Evolutionary conservation across 768 basidiomycete genomes (phyloP).

Genomic region (Auricularia cornea): DNA sequence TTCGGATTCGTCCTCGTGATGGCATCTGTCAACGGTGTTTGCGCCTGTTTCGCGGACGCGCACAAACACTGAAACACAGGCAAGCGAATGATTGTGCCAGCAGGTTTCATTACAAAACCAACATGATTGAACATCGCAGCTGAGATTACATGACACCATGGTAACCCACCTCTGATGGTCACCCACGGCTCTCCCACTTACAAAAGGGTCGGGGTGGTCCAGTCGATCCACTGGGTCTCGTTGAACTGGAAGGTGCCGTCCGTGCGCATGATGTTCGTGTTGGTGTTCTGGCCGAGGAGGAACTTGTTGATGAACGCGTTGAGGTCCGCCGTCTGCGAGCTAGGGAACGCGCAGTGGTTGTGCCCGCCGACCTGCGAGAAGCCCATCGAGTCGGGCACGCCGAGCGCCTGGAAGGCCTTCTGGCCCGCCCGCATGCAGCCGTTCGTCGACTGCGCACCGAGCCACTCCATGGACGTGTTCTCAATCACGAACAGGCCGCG

Average conservation of each 20-base stretch:
- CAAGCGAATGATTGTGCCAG: too few relatives aligned
- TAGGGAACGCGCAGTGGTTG: constrained; percentile 47
- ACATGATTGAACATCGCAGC: too few relatives aligned
- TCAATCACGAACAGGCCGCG: constrained; percentile 45
- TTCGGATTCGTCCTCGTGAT: too few relatives aligned
- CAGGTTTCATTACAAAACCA: too few relatives aligned
- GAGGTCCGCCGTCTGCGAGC: constrained; percentile 34
- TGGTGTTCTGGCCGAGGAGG: constrained; percentile 38
- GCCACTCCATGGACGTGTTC: constrained; percentile 49
- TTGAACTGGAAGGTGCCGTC: constrained; percentile 32
- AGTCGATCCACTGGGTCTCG: constrained; percentile 39
- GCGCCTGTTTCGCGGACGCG: too few relatives aligned
- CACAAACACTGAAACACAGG: too few relatives aligned
- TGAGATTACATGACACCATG: too few relatives aligned
- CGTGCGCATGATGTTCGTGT: constrained; percentile 28
- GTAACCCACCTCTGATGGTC: too few relatives aligned
- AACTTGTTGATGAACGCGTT: constrained; percentile 51
- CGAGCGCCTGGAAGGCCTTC: constrained; percentile 43
- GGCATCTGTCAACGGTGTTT: too few relatives aligned
- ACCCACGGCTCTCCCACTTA: too few relatives aligned
- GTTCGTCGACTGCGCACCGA: constrained; percentile 42
- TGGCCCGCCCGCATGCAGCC: constrained; percentile 45
- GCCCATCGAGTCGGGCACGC: constrained; percentile 39
- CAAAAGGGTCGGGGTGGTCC: constrained; percentile 37
- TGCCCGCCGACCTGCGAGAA: constrained; percentile 48